Evolutionary conservation across 768 basidiomycete species (phyloP).

Genomic region (Mycena galericulata): DNA sequence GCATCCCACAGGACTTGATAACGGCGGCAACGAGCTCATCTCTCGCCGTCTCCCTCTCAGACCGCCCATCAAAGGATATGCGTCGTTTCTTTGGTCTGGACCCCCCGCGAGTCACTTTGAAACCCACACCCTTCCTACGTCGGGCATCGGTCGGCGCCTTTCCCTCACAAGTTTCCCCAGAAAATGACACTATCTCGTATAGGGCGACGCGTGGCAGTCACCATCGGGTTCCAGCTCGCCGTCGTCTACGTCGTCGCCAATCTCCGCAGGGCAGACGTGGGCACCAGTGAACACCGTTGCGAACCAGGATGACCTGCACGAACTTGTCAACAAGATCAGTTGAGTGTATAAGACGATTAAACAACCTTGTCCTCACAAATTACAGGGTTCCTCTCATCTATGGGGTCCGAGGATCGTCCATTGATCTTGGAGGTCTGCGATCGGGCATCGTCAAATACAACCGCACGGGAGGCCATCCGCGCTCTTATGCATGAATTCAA

Average conservation of each 20-base stretch:
- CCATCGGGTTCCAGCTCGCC: not conserved
- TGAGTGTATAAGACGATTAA: not conserved
- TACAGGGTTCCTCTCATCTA: constrained; percentile 27
- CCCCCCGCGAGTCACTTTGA: constrained; percentile 1
- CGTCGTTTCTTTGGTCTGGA: constrained; percentile 29
- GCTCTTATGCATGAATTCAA: constrained; percentile 34
- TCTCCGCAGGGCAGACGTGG: constrained; percentile 23
- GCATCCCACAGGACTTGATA: constrained; percentile 5
- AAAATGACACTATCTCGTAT: not conserved
- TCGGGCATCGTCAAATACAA: constrained; percentile 16
- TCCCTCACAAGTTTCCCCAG: not conserved
- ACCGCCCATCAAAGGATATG: constrained; percentile 9
- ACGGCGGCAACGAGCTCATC: not conserved
- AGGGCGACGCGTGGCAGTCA: constrained; percentile 4
- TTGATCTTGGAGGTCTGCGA: constrained; percentile 33
- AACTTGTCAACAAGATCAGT: constrained; percentile 33
- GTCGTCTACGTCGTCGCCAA: constrained; percentile 5
- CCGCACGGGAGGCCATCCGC: constrained; percentile 27
- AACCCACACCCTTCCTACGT: constrained; percentile 27
- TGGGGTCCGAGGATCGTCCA: constrained; percentile 31
- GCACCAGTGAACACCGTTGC: constrained; percentile 33
- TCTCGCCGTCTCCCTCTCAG: not conserved
- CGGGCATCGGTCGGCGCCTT: not conserved
- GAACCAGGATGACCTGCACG: constrained; percentile 31
- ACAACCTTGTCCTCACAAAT: not conserved